These are phyloP conservation scores for Calonectria multiphialidica DNA, from an alignment of 2,329 filamentous ascomycete species.

Conservation along the genomic window DNA sequence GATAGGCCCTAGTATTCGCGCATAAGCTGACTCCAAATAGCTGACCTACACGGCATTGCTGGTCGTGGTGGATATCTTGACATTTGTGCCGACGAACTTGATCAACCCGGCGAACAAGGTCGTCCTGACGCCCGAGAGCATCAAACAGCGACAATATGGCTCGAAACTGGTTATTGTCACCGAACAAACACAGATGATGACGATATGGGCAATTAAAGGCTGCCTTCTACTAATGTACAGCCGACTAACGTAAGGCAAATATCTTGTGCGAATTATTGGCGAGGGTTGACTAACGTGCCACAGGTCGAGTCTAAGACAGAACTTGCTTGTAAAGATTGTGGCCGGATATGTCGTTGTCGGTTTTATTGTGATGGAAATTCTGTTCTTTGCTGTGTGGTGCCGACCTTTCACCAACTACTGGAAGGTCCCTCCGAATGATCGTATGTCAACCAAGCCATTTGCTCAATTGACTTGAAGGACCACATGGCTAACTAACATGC, in stretches of 20 bases:
- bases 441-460: not conserved
- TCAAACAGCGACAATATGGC: constrained; percentile 58
- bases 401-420: constrained; percentile 23
- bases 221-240: constrained; percentile 66
- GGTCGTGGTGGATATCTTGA: constrained; percentile 38
- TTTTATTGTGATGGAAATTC: constrained; percentile 64
- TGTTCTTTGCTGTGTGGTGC: constrained; percentile 52
- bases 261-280: accelerated
- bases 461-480: not conserved
- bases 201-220: constrained; percentile 66
- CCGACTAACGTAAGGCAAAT: constrained; percentile 58
- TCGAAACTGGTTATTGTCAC: constrained; percentile 72
- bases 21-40: accelerated
- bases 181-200: constrained; percentile 71
- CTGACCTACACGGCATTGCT: constrained; percentile 37
- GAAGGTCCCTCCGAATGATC: constrained; percentile 14
- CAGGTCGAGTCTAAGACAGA: constrained; percentile 57
- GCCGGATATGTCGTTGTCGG: constrained; percentile 54
- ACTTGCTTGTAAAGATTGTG: constrained; percentile 58
- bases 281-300: not conserved
- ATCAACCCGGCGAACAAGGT: constrained; percentile 61
- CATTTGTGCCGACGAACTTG: constrained; percentile 65
- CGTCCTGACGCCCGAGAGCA: constrained; percentile 58
- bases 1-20: not conserved
- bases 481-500: not conserved